Base-by-base conservation (phyloP, 768 basidiomycete genomes). In the Trichaptum fuscoviolaceum region DNA sequence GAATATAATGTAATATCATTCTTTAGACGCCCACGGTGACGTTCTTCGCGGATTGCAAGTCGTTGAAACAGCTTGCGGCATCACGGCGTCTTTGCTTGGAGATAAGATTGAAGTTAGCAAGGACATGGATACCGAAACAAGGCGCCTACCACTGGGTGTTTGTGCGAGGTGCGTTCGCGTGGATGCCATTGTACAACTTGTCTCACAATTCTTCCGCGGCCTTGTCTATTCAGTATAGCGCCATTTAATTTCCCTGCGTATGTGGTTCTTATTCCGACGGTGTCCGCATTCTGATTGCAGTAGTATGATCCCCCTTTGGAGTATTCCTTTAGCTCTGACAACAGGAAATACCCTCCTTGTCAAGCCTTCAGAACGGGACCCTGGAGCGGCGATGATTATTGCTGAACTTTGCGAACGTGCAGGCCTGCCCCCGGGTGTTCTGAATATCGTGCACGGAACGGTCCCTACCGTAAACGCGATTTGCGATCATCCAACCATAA, bases 331-430 rank as follows among this genome's bases (percentile, higher is more conserved):
- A 85, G 92, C 95, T 20, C 81, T 87, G 25, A 89, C 89, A 10
- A 95, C 93, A 0, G 96, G 96, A 35, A 99, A 99, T 72, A 95
- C 96, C 0, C 83, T 99, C 57, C 84, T 99, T 67, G 81, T 99
- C 68, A 99, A 99, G 73, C 96, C 96, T 23, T 95, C 93, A 1
- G 96, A 99, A 75, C 88, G 96, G 26, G 96, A 97, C 74, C 96
- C 96, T 17, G 96, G 96, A 62, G 96, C 97, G 17, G 90, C 95
- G 7, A 95, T 97, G 91, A 96, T 99, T 65, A 95, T 99, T 68
- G 95, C 95, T 35, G 96, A 99, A 77, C 84, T 98, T 3, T 95
- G 93, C 73, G 87, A 93, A 76, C 87, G 87, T 64, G 95, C 96
- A 88, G 90, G 91, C 30, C 78, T 94, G 35, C 92, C 92, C n/a